phyloP scores from a whole-genome alignment of 1,284 basidiomycete species.

The Melampsora medusae region DNA sequence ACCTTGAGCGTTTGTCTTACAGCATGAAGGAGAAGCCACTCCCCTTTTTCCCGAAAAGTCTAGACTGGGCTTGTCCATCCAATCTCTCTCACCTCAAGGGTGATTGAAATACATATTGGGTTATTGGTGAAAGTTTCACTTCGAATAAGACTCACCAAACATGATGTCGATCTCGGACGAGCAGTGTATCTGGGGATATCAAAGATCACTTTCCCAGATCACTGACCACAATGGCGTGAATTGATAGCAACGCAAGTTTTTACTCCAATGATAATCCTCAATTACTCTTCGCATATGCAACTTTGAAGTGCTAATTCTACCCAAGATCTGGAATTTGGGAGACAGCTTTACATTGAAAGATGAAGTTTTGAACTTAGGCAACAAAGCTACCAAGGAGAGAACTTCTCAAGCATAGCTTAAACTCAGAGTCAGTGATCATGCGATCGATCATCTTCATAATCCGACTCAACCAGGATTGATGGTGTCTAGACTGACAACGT shows the following conservation, averaged over 20 bases:
- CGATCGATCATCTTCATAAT: slow-evolving; percentile 93
- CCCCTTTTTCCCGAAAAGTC: too few relatives aligned
- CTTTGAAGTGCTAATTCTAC: slow-evolving; percentile 94
- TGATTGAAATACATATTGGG: too few relatives aligned
- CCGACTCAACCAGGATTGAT: slow-evolving; percentile 94
- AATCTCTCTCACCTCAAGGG: too few relatives aligned
- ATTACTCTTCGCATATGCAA: slow-evolving; percentile 94
- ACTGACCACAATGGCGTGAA: slow-evolving; percentile 96
- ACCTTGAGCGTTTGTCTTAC: too few relatives aligned
- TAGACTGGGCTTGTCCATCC: too few relatives aligned
- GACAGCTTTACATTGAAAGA: slow-evolving; percentile 96
- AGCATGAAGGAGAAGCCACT: too few relatives aligned
- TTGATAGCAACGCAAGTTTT: slow-evolving; percentile 61
- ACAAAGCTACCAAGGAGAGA: slow-evolving; percentile 92
- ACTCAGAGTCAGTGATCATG: slow-evolving; percentile 71
- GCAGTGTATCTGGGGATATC: slow-evolving; percentile 97
- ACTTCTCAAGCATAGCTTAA: slow-evolving; percentile 89
- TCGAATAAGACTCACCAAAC: slow-evolving; percentile 98
- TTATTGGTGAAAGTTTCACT: slow-evolving; percentile 51
- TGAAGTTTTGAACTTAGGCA: slow-evolving; percentile 88
- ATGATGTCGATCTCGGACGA: slow-evolving; percentile 96
- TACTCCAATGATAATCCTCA: slow-evolving; percentile 98
- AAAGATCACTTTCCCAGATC: slow-evolving; percentile 95
- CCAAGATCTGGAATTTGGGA: slow-evolving; percentile 89
- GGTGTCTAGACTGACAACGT: slow-evolving; percentile 97